Evolutionary conservation across 495 filamentous ascomycete species (phyloP).

Genomic region (Daldinia bambusicola): DNA sequence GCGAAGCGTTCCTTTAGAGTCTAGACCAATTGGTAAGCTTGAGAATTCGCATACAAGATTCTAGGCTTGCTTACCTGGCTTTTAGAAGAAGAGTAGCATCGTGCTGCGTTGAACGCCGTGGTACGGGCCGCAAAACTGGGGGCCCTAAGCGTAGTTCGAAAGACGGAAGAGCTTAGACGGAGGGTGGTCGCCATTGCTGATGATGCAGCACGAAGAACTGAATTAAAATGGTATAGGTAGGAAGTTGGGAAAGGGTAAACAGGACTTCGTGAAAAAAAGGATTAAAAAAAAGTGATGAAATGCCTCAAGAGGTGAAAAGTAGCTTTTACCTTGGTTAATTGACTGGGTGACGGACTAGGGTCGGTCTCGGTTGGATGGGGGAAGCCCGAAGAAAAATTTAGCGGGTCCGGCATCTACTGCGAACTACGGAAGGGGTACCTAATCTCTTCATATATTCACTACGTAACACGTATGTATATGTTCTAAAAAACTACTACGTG

Average conservation of each 20-base stretch:
- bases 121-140: constrained; percentile 69
- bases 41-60: constrained; percentile 22
- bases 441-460: constrained; percentile 13
- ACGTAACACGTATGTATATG: not conserved
- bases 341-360: constrained; percentile 38
- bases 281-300: constrained; percentile 51
- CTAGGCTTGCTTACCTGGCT: constrained; percentile 70
- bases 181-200: constrained; percentile 80
- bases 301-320: constrained; percentile 41
- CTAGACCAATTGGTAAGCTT: constrained; percentile 61
- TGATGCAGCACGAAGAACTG: constrained; percentile 41
- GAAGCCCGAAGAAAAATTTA: constrained; percentile 39
- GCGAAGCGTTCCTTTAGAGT: constrained; percentile 98
- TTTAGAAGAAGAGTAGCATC: constrained; percentile 88
- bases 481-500: constrained; percentile 14
- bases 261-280: constrained; percentile 44
- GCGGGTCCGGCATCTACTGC: constrained; percentile 37
- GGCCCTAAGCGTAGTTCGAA: constrained; percentile 75
- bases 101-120: constrained; percentile 80
- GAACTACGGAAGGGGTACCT: constrained; percentile 12
- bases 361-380: constrained; percentile 43
- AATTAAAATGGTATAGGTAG: constrained; percentile 44
- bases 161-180: constrained; percentile 76
- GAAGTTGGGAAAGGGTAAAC: constrained; percentile 38
- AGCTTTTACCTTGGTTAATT: constrained; percentile 42